A percentile compares a stretch with the other conserved stretches of the same genome.
phyloP scores from a whole-genome alignment of 2,329 filamentous ascomycete genomes.

The Magnaporthiopsis rhizophila region DNA sequence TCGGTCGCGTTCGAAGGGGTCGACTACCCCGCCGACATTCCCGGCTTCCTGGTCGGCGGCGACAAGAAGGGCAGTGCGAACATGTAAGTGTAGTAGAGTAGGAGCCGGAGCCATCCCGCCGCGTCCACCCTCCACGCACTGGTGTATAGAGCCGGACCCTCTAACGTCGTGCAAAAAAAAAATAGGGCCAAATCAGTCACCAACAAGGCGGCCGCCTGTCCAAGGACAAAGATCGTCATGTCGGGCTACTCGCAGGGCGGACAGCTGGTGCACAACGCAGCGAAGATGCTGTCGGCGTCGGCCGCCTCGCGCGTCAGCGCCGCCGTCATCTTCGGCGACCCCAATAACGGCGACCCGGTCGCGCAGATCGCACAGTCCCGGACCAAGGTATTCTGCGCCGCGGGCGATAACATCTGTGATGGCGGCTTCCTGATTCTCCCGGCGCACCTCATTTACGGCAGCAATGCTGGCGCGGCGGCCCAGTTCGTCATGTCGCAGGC shows the following conservation, averaged over 20 bases:
- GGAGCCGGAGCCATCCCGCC: too few relatives aligned
- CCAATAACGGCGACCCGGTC: constrained; percentile 14
- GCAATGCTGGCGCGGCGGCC: constrained; percentile 16
- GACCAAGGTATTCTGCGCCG: constrained; percentile 16
- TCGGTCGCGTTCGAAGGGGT: constrained; percentile 19
- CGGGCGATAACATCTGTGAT: constrained; percentile 19
- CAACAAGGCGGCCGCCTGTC: constrained; percentile 25
- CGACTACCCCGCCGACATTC: constrained; percentile 17
- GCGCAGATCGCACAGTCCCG: constrained; percentile 11
- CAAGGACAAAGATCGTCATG: constrained; percentile 31
- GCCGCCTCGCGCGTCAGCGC: constrained; percentile 15
- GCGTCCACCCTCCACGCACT: too few relatives aligned
- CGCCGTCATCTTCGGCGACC: constrained; percentile 22
- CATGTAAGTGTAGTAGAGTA: constrained; percentile 12
- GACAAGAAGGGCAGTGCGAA: constrained; percentile 13
- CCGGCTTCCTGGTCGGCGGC: constrained; percentile 17
- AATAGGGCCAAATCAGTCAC: constrained; percentile 23
- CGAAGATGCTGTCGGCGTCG: constrained; percentile 12
- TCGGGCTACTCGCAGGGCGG: constrained; percentile 28
- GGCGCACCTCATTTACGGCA: constrained; percentile 19
- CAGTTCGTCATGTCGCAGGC: constrained; percentile 14
- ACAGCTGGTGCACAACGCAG: constrained; percentile 21
- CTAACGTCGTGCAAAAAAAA: too few relatives aligned
- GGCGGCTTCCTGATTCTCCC: constrained; percentile 16
- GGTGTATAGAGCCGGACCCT: too few relatives aligned